phyloP scores from a whole-genome alignment of 2,329 filamentous ascomycete genomes.

The Eurotiales sp. region DNA sequence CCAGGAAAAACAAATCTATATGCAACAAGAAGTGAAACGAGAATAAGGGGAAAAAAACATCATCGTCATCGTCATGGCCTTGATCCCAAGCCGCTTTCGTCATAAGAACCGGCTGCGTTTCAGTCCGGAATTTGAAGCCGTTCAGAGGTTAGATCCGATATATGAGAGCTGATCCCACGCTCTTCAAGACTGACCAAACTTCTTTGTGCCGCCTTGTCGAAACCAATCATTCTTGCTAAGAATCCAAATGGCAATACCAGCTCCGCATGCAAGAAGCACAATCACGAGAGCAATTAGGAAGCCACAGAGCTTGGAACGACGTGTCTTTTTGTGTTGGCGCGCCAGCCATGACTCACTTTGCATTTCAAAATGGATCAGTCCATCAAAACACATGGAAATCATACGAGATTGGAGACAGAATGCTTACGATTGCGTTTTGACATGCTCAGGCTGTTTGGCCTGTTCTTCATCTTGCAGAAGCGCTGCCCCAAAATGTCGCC shows the following conservation, averaged over 20 bases:
- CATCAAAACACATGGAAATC: constrained; percentile 9
- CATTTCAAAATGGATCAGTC: not conserved
- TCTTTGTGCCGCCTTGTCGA: constrained; percentile 5
- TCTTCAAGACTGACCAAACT: not conserved
- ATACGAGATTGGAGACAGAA: not conserved
- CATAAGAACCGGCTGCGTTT: too few species aligned
- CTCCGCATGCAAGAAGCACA: constrained; percentile 38
- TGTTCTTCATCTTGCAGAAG: constrained; percentile 54
- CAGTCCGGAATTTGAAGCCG: too few species aligned
- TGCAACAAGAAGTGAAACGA: not conserved
- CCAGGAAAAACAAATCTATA: not conserved
- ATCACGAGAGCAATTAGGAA: constrained; percentile 30
- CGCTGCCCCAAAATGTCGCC: constrained; percentile 57
- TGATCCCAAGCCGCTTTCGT: too few species aligned
- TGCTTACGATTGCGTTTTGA: constrained; percentile 18
- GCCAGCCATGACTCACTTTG: constrained; percentile 53
- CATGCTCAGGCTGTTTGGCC: constrained; percentile 15
- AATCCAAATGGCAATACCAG: constrained; percentile 47
- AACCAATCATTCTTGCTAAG: constrained; percentile 34
- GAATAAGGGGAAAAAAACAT: not conserved
- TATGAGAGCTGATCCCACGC: not conserved
- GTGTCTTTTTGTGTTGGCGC: constrained; percentile 47
- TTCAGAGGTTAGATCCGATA: too few species aligned
- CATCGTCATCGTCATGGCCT: not conserved
- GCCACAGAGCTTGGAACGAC: constrained; percentile 45